Conservation (phyloP, 306 rosid species). For the Casuarina cunninghamiana region DNA sequence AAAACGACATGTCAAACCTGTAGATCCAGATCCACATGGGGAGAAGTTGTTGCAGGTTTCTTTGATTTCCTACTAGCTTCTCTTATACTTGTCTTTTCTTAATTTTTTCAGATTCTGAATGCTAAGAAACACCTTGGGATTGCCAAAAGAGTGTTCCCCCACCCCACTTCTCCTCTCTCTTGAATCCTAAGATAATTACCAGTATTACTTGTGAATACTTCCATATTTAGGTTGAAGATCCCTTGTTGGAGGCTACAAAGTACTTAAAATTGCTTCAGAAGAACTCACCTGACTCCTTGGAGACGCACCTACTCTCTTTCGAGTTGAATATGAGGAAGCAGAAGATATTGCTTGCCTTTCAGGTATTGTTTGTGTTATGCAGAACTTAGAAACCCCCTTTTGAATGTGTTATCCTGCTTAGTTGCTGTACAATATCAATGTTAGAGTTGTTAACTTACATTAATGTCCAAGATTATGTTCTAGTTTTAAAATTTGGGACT, state of each 20-base stretch:
- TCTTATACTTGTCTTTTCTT: neutral
- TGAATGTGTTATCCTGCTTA: constrained; percentile 8
- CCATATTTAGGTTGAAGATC: constrained; percentile 70
- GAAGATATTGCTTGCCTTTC: constrained; percentile 85
- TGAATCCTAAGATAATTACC: constrained; percentile 15
- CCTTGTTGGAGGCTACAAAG: constrained; percentile 81
- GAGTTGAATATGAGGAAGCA: constrained; percentile 81
- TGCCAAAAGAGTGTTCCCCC: neutral
- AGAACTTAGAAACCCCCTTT: neutral
- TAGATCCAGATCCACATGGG: constrained; percentile 90
- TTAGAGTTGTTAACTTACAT: constrained; percentile 1
- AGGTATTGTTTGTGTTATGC: constrained; percentile 46
- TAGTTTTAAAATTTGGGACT: neutral
- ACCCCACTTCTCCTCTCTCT: neutral
- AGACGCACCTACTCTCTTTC: constrained; percentile 90
- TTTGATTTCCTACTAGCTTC: constrained; percentile 19
- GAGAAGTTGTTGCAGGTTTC: constrained; percentile 90
- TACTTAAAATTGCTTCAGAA: constrained; percentile 96
- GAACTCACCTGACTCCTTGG: constrained; percentile 76
- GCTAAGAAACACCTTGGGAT: neutral
- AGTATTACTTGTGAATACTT: constrained; percentile 11
- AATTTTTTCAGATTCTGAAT: neutral
- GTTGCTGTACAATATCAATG: constrained; percentile 6
- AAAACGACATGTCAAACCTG: constrained; percentile 82
- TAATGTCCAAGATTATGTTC: constrained; percentile 7